Evolutionary conservation across 2,329 filamentous ascomycete species (phyloP), one percentile per base, ranked within the genome.

Genomic region (Aspergillus ruber): DNA sequence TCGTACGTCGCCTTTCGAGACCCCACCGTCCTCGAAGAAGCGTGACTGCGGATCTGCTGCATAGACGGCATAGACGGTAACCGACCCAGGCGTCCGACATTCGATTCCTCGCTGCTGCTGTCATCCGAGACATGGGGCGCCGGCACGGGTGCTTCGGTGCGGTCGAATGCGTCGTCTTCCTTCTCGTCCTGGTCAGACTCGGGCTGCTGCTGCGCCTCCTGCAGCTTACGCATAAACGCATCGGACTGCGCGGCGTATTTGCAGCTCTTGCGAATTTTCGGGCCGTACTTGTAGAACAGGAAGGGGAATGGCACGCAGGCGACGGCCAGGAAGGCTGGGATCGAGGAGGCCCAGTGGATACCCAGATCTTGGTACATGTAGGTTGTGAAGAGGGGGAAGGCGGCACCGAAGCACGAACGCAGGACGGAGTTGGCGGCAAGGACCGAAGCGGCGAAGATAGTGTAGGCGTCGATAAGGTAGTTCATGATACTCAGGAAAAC

Each of bases 331-430:
- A 76, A 75, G 0, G 66, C 74, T 0, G 72, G 72, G 17, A 76
- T 58, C 20, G 64, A 68, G 7, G 68, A 69, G 6, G 73, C 74
- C 74, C 73, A 76, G 49, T 74, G 70, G 15, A 75, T 72, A 5
- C 74, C 73, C 20, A 77, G 59, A 17, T 63, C 58, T 3, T 63
- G 18, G 45, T 74, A 77, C 67, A 77, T 69, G 20, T 71, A 61
- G 1, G 58, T 66, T 6, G 72, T 74, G 62, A 75, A 75, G 8
- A 77, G 59, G 3, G 74, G 74, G 52, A 77, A 76, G 4, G 65
- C 68, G 7, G 74, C 70, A 41, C 72, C 74, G 32, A 74, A 73
- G 17, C 74, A 48, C 0, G 72, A 73, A 21, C 74, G 66, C 10
- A 77, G 52, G 3, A 78, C 65, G 1, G 72, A 67, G 54, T 71